Conservation (phyloP, 2,329 filamentous ascomycete species). For the Trichophyton rubrum region DNA sequence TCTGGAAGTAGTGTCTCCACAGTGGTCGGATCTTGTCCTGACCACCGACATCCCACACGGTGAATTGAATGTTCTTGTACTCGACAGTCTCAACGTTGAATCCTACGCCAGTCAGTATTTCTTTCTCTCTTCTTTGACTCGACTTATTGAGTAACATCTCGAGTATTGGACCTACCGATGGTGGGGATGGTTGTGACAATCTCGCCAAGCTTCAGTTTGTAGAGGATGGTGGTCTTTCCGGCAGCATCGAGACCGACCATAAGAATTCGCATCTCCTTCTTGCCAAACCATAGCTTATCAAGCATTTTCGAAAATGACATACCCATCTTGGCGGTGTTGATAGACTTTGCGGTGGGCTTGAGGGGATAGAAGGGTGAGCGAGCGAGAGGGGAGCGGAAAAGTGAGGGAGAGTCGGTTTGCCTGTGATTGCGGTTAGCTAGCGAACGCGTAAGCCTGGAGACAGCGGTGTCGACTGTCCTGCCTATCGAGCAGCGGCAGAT, state of each 20-base stretch:
- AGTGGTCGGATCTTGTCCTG: slow-evolving; percentile 99
- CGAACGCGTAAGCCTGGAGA: not conserved
- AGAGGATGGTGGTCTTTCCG: slow-evolving; percentile 99
- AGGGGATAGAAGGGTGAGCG: not conserved
- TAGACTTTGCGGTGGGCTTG: slow-evolving; percentile 3
- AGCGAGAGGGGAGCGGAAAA: too few species aligned
- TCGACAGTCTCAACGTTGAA: slow-evolving; percentile 99
- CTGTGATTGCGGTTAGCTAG: not conserved
- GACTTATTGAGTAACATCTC: not conserved
- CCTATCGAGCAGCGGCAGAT: not conserved
- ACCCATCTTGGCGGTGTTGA: slow-evolving; percentile 63
- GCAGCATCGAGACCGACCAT: slow-evolving; percentile 99
- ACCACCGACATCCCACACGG: slow-evolving; percentile 99
- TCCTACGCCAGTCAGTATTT: slow-evolving; percentile 38
- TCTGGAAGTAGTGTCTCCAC: slow-evolving; percentile 99
- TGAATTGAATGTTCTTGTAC: slow-evolving; percentile 99
- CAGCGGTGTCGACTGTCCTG: not conserved
- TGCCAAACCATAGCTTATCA: slow-evolving; percentile 78
- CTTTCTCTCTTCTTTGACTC: not conserved
- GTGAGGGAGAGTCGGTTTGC: not conserved
- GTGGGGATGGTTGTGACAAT: slow-evolving; percentile 98
- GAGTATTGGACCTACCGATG: slow-evolving; percentile 58
- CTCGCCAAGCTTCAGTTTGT: slow-evolving; percentile 95
- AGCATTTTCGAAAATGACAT: slow-evolving; percentile 94
- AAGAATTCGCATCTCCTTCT: slow-evolving; percentile 99